Evolutionary conservation across 1,284 basidiomycete genomes (phyloP).

Genomic region (Amylostereum areolatum): DNA sequence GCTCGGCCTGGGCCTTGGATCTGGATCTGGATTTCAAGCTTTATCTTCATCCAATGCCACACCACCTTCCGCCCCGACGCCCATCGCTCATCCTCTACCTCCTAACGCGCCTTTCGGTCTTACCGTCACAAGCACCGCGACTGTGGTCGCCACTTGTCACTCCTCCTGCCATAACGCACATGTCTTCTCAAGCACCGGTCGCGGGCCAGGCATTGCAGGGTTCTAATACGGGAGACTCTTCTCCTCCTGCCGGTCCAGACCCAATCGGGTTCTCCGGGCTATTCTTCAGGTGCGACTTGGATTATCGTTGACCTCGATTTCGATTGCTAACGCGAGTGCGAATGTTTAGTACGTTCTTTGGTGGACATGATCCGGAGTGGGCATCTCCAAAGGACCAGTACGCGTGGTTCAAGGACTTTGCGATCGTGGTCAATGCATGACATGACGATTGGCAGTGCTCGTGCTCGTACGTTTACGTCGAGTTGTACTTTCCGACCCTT

Average conservation of each 20-base stretch:
- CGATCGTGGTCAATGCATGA: constrained; percentile 26
- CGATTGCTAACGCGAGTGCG: not conserved
- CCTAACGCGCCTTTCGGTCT: too few relatives aligned
- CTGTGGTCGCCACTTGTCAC: too few relatives aligned
- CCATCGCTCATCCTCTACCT: too few relatives aligned
- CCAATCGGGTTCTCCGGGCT: constrained; percentile 52
- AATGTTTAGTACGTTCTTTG: constrained; percentile 68
- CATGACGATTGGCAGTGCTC: too few relatives aligned
- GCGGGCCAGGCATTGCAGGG: too few relatives aligned
- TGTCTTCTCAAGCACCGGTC: too few relatives aligned
- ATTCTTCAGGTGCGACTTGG: constrained; percentile 59
- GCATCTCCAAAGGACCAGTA: constrained; percentile 69
- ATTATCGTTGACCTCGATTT: constrained; percentile 5
- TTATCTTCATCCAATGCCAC: constrained; percentile 10
- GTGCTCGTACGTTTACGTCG: too few relatives aligned
- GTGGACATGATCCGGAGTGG: constrained; percentile 59
- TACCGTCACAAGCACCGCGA: too few relatives aligned
- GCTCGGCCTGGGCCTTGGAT: not conserved
- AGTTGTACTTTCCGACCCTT: too few relatives aligned
- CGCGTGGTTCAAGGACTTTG: constrained; percentile 70
- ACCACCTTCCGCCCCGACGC: constrained; percentile 5
- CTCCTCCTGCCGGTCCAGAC: constrained; percentile 2
- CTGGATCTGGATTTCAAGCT: not conserved
- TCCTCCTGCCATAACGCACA: too few relatives aligned
- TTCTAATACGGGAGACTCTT: too few relatives aligned